Base-by-base conservation (phyloP, 129 eudicot species). In the Scalesia atractyloides region DNA sequence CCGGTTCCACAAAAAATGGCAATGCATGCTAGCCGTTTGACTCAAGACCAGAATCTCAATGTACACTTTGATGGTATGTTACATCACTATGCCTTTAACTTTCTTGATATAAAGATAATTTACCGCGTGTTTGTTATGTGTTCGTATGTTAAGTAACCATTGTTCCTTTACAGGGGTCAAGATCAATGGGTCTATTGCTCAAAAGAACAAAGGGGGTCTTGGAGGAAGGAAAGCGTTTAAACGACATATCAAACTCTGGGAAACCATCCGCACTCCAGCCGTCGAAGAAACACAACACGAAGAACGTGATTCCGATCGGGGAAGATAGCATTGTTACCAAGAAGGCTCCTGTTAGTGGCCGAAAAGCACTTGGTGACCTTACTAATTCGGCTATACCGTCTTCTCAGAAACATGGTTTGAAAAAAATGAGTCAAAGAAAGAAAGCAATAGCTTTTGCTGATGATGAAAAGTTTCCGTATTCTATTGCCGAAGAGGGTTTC, bases 291-390 rank as follows among this genome's bases (percentile, higher is more conserved):
- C 85, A 82, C 22, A 86, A 68, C 34, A 68, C 82, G 0, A 69
- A 41, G 44, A 76, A 86, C 76, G 88, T 82, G 56, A 84, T 85
- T 53, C 67, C 87, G 33, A 78, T 78, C 34, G 84, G 75, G 49
- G 87, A 81, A 72, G 94, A 85, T 70, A 58, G 81, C 20, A 63
- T 63, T 73, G 79, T 78, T 13, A 44, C 81, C 14, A 85, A 53
- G 69, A 76, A 76, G 68, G 60, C 77, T 37, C 47, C 74, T 41
- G 65, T 66, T 60, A 73, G 84, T 81, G 86, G 94, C 66, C 81
- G 93, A 72, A 92, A 89, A 83, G 88, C 91, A 8, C 85, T 92
- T 17, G 73, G 79, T 70, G 97, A 92, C 60, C 85, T 92, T 66
- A 89, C 97, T n/a, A 92, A 89, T 79, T 79, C 91, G 3, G 82